Evolutionary conservation across 345 rosid genomes (phyloP).

Genomic region (Pugionium cornutum): DNA sequence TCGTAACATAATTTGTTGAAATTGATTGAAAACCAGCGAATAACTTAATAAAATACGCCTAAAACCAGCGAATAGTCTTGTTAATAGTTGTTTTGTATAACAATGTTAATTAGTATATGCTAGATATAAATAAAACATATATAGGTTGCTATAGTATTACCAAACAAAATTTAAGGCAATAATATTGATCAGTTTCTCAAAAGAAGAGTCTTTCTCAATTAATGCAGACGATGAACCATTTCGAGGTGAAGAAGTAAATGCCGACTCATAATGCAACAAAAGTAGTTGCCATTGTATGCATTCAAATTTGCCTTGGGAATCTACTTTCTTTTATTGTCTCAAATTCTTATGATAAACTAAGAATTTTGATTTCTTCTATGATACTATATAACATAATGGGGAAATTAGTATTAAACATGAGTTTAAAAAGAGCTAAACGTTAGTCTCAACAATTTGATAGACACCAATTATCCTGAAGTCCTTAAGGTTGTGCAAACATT

Average conservation of each 20-base stretch:
- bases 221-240: conserved; percentile 10
- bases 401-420: conserved; percentile 25
- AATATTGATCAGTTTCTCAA: conserved; percentile 5
- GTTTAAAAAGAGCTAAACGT: conserved; percentile 36
- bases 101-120: no score
- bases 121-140: no score
- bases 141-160: no score
- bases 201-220: conserved; percentile 20
- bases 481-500: conserved; percentile 20
- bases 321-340: conserved; percentile 18
- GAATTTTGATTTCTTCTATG: no score
- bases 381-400: background rate
- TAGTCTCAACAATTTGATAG: conserved; percentile 37
- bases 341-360: background rate
- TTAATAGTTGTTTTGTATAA: no score
- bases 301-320: conserved; percentile 22
- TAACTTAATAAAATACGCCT: no score
- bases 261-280: background rate
- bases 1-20: conserved; percentile 12
- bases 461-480: conserved; percentile 7
- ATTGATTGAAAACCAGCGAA: background rate
- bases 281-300: conserved; percentile 16
- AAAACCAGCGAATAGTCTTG: no score
- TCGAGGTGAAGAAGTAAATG: conserved; percentile 23
- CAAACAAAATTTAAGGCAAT: no score